These are phyloP conservation scores for Tephrocybe sp. DNA, from an alignment of 768 basidiomycete species.

Conservation along the genomic window DNA sequence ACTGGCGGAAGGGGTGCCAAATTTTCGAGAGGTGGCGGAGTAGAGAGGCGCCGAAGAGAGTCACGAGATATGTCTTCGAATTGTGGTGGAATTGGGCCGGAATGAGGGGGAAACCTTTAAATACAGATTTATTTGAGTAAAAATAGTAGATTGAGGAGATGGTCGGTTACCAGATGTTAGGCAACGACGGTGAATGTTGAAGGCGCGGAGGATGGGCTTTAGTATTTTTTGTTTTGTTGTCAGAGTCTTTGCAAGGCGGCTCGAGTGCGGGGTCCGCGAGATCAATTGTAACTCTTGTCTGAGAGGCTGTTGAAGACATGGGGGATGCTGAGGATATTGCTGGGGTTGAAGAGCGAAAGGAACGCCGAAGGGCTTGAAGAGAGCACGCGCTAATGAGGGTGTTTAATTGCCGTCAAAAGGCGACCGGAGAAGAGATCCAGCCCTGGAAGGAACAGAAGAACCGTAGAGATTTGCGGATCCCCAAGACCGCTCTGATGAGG, in stretches of 20 bases:
- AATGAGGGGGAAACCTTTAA: conserved; percentile 46
- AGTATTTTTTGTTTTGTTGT: conserved; percentile 14
- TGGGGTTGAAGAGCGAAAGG: conserved; percentile 30
- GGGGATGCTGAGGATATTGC: conserved; percentile 29
- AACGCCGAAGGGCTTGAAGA: conserved; percentile 29
- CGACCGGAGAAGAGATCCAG: conserved; percentile 29
- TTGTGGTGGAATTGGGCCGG: conserved; percentile 37
- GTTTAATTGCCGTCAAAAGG: conserved; percentile 46
- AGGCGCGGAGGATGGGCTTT: conserved; percentile 44
- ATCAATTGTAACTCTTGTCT: conserved; percentile 25
- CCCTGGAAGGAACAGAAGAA: conserved; percentile 30
- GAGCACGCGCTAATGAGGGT: conserved; percentile 34
- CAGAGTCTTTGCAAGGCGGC: conserved; percentile 19
- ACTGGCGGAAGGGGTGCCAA: neutral
- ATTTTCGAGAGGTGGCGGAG: conserved; percentile 25
- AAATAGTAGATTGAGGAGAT: neutral
- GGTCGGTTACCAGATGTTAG: conserved; percentile 57
- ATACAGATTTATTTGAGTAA: neutral
- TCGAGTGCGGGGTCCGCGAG: conserved; percentile 19
- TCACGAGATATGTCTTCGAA: conserved; percentile 25
- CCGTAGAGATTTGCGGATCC: conserved; percentile 41
- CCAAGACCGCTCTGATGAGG: conserved; percentile 34
- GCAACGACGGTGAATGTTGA: conserved; percentile 66
- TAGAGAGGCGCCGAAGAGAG: conserved; percentile 30
- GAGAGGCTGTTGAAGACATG: conserved; percentile 23